Conservation (phyloP, 2,329 filamentous ascomycete genomes). For the Aureobasidium sp. region DNA sequence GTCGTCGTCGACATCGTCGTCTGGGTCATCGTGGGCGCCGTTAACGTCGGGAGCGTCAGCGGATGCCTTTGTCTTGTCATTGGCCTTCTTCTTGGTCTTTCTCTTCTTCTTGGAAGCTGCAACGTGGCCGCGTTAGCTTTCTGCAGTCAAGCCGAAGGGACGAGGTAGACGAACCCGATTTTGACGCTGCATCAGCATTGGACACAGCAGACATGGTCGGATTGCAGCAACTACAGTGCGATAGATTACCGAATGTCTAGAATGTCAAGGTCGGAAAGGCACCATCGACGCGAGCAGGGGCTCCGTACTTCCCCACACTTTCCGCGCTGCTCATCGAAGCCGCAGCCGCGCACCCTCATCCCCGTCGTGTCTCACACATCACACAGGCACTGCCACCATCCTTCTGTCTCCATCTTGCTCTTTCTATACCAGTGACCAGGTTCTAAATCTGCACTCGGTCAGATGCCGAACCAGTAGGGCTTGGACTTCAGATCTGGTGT, state of each 20-base stretch:
- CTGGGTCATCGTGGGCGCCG: slow-evolving; percentile 29
- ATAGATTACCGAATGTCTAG: not conserved
- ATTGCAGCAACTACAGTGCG: not conserved
- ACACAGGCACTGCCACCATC: not conserved
- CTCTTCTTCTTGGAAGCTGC: slow-evolving; percentile 48
- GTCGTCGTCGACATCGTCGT: slow-evolving; percentile 35
- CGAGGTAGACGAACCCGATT: slow-evolving; percentile 18
- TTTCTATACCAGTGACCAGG: not conserved
- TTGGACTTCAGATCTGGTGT: not conserved
- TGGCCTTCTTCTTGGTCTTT: slow-evolving; percentile 52
- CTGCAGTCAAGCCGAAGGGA: not conserved
- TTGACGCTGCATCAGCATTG: slow-evolving; percentile 16
- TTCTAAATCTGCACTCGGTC: not conserved
- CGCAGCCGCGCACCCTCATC: not conserved
- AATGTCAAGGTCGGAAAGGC: not conserved
- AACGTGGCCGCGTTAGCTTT: slow-evolving; percentile 19
- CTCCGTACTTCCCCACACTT: slow-evolving; percentile 12
- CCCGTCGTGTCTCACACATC: not conserved
- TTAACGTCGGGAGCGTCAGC: slow-evolving; percentile 30
- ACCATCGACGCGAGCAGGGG: not conserved
- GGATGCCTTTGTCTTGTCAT: slow-evolving; percentile 37
- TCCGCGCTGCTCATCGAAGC: not conserved
- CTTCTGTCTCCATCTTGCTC: not conserved
- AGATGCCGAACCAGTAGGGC: not conserved
- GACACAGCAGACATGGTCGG: slow-evolving; percentile 19